Percentiles rank a stretch among this genome's conserved stretches.
These are phyloP conservation scores for Trypanosoma theileri DNA, from an alignment of 208 protist species.

Conservation along the genomic window DNA sequence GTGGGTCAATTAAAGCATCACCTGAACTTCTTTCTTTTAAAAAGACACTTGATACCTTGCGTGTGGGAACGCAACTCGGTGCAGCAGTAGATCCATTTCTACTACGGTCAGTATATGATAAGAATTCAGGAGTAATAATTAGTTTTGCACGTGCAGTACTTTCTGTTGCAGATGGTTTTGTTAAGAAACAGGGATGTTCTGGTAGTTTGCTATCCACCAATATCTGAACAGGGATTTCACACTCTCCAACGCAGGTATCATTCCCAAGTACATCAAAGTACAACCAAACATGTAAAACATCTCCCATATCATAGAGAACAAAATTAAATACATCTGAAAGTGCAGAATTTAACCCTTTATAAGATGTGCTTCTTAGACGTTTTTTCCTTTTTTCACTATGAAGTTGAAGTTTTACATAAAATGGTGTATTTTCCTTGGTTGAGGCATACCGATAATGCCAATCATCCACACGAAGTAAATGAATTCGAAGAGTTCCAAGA, in stretches of 20 bases:
- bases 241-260: constrained; percentile 56
- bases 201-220: constrained; percentile 40
- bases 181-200: constrained; percentile 42
- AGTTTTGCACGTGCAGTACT: constrained; percentile 43
- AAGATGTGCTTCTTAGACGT: constrained; percentile 43
- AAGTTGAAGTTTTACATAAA: constrained; percentile 59
- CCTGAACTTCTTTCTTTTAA: constrained; percentile 14
- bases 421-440: constrained; percentile 58
- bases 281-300: constrained; percentile 56
- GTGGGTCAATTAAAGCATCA: constrained; percentile 21
- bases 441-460: constrained; percentile 48
- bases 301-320: constrained; percentile 61
- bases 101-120: constrained; percentile 32
- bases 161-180: constrained; percentile 34
- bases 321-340: constrained; percentile 60
- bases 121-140: constrained; percentile 45
- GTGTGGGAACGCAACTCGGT: constrained; percentile 32
- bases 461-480: constrained; percentile 46
- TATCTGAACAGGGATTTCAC: constrained; percentile 42
- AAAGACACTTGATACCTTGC: constrained; percentile 37
- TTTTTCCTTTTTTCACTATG: constrained; percentile 37
- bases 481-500: constrained; percentile 56
- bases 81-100: constrained; percentile 19
- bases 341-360: constrained; percentile 48
- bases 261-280: constrained; percentile 70